Evolutionary conservation across 2,329 filamentous ascomycete species (phyloP).

Genomic region (Rutstroemia sp.): DNA sequence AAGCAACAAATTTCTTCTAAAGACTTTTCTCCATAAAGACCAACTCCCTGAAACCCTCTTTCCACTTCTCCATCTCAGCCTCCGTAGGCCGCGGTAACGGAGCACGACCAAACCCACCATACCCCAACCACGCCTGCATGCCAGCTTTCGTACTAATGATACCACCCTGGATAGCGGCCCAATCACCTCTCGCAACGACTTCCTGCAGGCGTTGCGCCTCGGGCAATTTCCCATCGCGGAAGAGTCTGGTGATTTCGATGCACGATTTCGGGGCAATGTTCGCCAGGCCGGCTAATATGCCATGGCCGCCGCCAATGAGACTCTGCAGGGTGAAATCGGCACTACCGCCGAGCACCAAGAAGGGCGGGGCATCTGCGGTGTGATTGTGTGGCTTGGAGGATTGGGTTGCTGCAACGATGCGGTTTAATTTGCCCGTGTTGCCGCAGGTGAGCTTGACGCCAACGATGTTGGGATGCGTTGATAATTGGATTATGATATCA

Average conservation of each 20-base stretch:
- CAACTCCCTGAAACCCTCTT: slow-evolving; percentile 48
- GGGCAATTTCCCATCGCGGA: slow-evolving; percentile 47
- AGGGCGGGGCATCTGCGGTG: slow-evolving; percentile 33
- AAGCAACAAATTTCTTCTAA: not conserved
- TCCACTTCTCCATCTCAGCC: slow-evolving; percentile 44
- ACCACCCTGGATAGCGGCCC: slow-evolving; percentile 61
- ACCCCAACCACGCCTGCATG: slow-evolving; percentile 54
- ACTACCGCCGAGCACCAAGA: slow-evolving; percentile 65
- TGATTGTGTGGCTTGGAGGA: slow-evolving; percentile 37
- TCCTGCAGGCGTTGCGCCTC: slow-evolving; percentile 58
- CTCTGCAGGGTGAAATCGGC: slow-evolving; percentile 70
- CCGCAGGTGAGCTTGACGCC: slow-evolving; percentile 91
- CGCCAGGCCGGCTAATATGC: slow-evolving; percentile 63
- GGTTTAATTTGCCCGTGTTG: slow-evolving; percentile 58
- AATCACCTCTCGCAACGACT: slow-evolving; percentile 59
- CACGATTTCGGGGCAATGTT: slow-evolving; percentile 64
- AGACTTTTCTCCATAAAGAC: slow-evolving; percentile 37
- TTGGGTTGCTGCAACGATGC: slow-evolving; percentile 49
- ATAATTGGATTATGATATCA: slow-evolving; percentile 74
- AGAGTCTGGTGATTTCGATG: slow-evolving; percentile 53
- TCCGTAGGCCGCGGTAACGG: slow-evolving; percentile 44
- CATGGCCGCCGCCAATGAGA: slow-evolving; percentile 60
- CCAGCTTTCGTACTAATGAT: slow-evolving; percentile 63
- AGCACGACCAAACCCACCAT: slow-evolving; percentile 47
- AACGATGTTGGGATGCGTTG: slow-evolving; percentile 74